Evolutionary conservation across 371 early-diverging fungal genomes (phyloP).

Genomic region (Apophysomyces sp.): DNA sequence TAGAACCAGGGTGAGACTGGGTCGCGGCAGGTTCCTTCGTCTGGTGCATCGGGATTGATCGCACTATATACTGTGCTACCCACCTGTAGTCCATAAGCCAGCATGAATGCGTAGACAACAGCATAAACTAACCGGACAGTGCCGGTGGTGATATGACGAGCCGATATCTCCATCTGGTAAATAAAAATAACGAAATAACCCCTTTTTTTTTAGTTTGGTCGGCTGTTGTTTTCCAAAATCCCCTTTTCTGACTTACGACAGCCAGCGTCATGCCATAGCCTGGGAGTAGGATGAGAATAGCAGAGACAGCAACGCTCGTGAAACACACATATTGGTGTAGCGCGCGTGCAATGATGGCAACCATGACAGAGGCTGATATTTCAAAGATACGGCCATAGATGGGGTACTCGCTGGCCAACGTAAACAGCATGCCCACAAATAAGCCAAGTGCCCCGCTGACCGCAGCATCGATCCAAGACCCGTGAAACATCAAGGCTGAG

Average conservation of each 20-base stretch:
- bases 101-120: constrained; percentile 71
- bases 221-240: background rate
- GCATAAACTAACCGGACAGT: constrained; percentile 79
- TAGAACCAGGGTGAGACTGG: constrained; percentile 37
- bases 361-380: constrained; percentile 35
- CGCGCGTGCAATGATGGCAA: constrained; percentile 35
- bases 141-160: constrained; percentile 81
- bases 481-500: constrained; percentile 34
- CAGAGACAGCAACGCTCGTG: constrained; percentile 35
- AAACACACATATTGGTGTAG: constrained; percentile 37
- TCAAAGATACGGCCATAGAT: constrained; percentile 46
- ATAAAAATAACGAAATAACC: background rate
- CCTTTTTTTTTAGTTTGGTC: too few species aligned
- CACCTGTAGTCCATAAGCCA: constrained; percentile 77
- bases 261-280: constrained; percentile 25
- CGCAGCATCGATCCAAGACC: constrained; percentile 39
- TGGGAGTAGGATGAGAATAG: constrained; percentile 62
- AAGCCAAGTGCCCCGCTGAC: constrained; percentile 29
- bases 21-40: constrained; percentile 22
- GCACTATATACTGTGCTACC: constrained; percentile 51
- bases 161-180: constrained; percentile 42
- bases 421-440: constrained; percentile 28
- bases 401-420: constrained; percentile 30
- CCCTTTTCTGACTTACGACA: constrained; percentile 12
- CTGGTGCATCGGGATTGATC: constrained; percentile 23